A percentile compares a stretch with the other conserved stretches of the same genome.
Conservation (phyloP, 164 flowering plant genomes). For the Cinnamomum chago region DNA sequence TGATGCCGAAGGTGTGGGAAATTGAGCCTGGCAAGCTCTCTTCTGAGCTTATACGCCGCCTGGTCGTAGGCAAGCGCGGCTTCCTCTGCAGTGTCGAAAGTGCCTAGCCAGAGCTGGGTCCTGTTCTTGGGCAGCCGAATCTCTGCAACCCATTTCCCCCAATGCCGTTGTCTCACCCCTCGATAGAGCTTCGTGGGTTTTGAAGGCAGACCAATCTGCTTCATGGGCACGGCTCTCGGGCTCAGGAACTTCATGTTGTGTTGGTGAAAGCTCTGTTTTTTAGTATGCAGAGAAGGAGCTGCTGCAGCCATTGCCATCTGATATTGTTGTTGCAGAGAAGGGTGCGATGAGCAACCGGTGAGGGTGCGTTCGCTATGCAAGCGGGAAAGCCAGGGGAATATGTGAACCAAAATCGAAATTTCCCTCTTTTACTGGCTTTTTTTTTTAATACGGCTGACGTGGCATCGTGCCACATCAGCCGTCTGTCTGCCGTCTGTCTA, state of each 20-base stretch:
- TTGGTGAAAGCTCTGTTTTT: slow-evolving; percentile 12
- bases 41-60: slow-evolving; percentile 76
- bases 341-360: too few species aligned
- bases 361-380: too few species aligned
- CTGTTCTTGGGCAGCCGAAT: slow-evolving; percentile 75
- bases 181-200: slow-evolving; percentile 82
- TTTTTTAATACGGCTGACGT: too few species aligned
- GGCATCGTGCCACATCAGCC: too few species aligned
- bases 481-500: too few species aligned
- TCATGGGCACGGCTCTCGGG: slow-evolving; percentile 57
- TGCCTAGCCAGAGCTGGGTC: slow-evolving; percentile 86
- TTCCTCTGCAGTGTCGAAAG: slow-evolving; percentile 85
- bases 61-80: slow-evolving; percentile 87
- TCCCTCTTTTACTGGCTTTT: too few species aligned
- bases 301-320: slow-evolving; percentile 21
- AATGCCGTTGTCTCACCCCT: slow-evolving; percentile 86
- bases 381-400: too few species aligned
- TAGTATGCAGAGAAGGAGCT: slow-evolving; percentile 1
- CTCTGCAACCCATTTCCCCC: slow-evolving; percentile 98
- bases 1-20: slow-evolving; percentile 72
- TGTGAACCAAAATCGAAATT: too few species aligned
- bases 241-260: slow-evolving; percentile 30
- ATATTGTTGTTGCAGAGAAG: slow-evolving; percentile 11
- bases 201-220: slow-evolving; percentile 39
- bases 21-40: slow-evolving; percentile 74